Evolutionary conservation across 2,329 filamentous ascomycete genomes (phyloP), one percentile per base, ranked within the genome.

Genomic region (Pseudogymnoascus sp.): DNA sequence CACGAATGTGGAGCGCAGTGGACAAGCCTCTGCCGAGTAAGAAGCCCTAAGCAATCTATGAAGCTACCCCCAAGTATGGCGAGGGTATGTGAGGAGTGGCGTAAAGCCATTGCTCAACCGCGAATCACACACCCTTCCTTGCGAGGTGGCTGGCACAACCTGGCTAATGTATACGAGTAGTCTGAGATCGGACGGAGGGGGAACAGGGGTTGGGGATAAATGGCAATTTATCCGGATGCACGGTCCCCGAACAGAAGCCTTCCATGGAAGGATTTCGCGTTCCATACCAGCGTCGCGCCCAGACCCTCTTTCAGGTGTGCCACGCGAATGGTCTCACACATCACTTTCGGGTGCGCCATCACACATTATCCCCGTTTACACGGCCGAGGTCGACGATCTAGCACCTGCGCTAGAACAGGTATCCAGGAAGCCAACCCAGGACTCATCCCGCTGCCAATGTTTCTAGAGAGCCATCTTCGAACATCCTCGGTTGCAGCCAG

Each of bases 181-280:
- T 55, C 27, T 33, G 48, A 55, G 48, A 33, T 55, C 48, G 48
- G 48, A 55, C 48, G 48, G 44, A 55, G 27, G 48, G 41, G 48
- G 48, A 17, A 5, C 48, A 55, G 48, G 48, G 48, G 48, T 31
- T 33, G 8, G 29, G 48, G 48, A 15, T 55, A 55, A 55, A 55
- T 55, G 4, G 42, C n/a, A 17, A 55, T 55, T 55, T 55, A 55
- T 33, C 48, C 48, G 29, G 13, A 5, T 27, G 48, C 48, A 55
- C 48, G 17, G 48, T 55, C 48, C 48, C 15, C 48, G n/a, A 55
- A 55, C 48, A 55, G 48, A 55, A 55, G 48, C 48, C 48, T 55
- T 55, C n/a, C 48, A 55, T 17, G 9, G 48, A 55, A 55, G 48
- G 48, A 55, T 55, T 33, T 13, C 27, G 17, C 9, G 48, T 55